Percentiles rank a stretch among this genome's conserved stretches.
phyloP scores from a whole-genome alignment of 495 filamentous ascomycete genomes.

The Podospora pseudoanserina region DNA sequence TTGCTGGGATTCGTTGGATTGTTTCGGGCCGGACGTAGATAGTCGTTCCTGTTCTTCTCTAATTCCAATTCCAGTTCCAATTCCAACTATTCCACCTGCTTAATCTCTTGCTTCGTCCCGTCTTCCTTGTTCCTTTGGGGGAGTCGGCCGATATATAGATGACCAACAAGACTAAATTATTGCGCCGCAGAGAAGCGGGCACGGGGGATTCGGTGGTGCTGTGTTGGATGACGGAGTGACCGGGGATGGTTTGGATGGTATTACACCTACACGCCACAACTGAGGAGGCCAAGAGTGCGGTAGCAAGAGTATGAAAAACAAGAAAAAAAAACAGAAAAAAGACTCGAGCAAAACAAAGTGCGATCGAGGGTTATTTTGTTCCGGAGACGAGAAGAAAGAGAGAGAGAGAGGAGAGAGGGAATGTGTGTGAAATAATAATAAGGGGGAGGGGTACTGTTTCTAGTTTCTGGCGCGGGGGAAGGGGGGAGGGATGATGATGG shows the following conservation, averaged over 20 bases:
- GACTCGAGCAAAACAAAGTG: slow-evolving; percentile 8
- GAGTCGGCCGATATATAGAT: slow-evolving; percentile 6
- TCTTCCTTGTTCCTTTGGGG: background rate
- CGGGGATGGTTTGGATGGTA: background rate
- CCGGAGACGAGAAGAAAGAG: slow-evolving; percentile 3
- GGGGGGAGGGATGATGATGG: slow-evolving; percentile 13
- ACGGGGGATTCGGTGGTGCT: background rate
- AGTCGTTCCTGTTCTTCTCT: background rate
- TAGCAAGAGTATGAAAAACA: slow-evolving; percentile 3
- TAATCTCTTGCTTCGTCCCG: background rate
- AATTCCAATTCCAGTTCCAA: background rate
- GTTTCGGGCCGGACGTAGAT: background rate
- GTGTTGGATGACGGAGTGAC: background rate
- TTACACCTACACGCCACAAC: background rate
- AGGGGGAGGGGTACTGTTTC: background rate
- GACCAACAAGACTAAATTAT: slow-evolving; percentile 4
- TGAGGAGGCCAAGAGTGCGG: background rate
- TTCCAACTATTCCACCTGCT: background rate
- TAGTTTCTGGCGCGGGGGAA: background rate
- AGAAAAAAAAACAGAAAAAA: slow-evolving; percentile 7
- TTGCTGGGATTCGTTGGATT: slow-evolving; percentile 3
- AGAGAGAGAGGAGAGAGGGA: background rate
- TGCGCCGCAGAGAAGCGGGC: slow-evolving; percentile 9
- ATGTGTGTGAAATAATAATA: background rate
- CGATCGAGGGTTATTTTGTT: background rate